Evolutionary conservation across 2,329 filamentous ascomycete species (phyloP).

Genomic region (Phialophora verrucosa): DNA sequence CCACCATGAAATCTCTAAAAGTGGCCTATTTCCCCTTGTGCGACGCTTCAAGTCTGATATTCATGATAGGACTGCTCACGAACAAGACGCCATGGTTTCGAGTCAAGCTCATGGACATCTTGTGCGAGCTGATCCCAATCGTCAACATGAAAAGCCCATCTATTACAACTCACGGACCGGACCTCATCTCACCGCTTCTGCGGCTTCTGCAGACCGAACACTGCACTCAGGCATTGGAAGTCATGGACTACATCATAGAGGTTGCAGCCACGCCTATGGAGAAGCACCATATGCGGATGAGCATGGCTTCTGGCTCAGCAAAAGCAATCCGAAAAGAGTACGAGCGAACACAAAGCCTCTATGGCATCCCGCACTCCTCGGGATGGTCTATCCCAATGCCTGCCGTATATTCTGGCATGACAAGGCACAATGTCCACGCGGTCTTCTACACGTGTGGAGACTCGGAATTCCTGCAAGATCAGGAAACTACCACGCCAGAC

Average conservation of each 20-base stretch:
- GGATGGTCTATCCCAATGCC: conserved; percentile 97
- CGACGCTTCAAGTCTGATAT: conserved; percentile 85
- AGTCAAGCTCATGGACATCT: conserved; percentile 86
- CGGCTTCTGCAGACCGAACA: conserved; percentile 90
- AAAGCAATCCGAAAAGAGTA: conserved; percentile 90
- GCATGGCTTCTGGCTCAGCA: conserved; percentile 89
- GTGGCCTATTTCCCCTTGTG: conserved; percentile 79
- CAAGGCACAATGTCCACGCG: conserved; percentile 89
- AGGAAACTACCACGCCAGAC: conserved; percentile 75
- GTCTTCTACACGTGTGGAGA: conserved; percentile 93
- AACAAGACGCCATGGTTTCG: conserved; percentile 91
- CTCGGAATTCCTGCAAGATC: conserved; percentile 63
- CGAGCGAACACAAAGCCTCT: conserved; percentile 89
- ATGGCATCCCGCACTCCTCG: conserved; percentile 93
- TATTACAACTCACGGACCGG: conserved; percentile 87
- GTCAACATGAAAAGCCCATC: conserved; percentile 93
- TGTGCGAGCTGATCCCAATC: conserved; percentile 82
- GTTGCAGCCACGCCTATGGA: conserved; percentile 93
- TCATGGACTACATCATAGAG: conserved; percentile 93
- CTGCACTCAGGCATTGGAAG: conserved; percentile 87
- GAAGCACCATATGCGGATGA: conserved; percentile 94
- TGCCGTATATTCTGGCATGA: conserved; percentile 83
- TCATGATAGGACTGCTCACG: conserved; percentile 87
- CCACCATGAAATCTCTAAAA: conserved; percentile 74
- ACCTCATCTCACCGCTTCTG: conserved; percentile 90